phyloP scores from a whole-genome alignment of 768 basidiomycete genomes.

The Panus rudis region DNA sequence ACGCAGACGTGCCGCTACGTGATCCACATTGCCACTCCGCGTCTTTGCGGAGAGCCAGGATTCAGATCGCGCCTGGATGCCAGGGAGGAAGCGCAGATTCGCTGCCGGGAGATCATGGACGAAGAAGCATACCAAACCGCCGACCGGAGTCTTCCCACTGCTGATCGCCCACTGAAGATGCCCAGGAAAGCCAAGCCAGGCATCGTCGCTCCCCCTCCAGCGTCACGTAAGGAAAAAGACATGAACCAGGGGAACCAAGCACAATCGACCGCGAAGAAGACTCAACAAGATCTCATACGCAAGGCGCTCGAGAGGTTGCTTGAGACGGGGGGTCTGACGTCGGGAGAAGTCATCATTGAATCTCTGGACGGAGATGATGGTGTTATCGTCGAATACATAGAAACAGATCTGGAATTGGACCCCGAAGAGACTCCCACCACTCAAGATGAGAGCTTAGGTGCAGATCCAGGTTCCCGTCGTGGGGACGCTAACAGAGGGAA shows the following conservation, averaged over 20 bases:
- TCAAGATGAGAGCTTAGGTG: conserved; percentile 39
- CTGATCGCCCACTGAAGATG: conserved; percentile 50
- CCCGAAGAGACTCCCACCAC: no score
- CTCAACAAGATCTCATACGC: conserved; percentile 11
- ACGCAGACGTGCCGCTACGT: conserved; percentile 92
- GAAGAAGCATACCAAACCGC: conserved; percentile 16
- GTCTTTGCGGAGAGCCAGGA: conserved; percentile 87
- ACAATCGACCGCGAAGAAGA: neutral
- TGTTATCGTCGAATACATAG: conserved; percentile 17
- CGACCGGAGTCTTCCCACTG: conserved; percentile 34
- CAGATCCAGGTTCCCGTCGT: conserved; percentile 24
- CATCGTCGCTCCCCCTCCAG: conserved; percentile 35
- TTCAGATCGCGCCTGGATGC: conserved; percentile 73
- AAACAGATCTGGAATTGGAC: conserved; percentile 9
- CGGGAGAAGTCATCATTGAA: conserved; percentile 14
- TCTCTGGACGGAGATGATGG: conserved; percentile 17
- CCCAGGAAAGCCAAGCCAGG: conserved; percentile 37
- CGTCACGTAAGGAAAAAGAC: neutral
- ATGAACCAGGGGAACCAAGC: neutral
- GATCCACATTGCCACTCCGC: conserved; percentile 89
- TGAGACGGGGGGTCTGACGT: conserved; percentile 8
- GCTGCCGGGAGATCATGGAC: conserved; percentile 69
- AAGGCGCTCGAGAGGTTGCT: conserved; percentile 18
- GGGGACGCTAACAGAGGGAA: conserved; percentile 5
- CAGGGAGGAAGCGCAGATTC: conserved; percentile 61